Evolutionary conservation across 345 rosid species (phyloP).

Genomic region (Pistacia vera): DNA sequence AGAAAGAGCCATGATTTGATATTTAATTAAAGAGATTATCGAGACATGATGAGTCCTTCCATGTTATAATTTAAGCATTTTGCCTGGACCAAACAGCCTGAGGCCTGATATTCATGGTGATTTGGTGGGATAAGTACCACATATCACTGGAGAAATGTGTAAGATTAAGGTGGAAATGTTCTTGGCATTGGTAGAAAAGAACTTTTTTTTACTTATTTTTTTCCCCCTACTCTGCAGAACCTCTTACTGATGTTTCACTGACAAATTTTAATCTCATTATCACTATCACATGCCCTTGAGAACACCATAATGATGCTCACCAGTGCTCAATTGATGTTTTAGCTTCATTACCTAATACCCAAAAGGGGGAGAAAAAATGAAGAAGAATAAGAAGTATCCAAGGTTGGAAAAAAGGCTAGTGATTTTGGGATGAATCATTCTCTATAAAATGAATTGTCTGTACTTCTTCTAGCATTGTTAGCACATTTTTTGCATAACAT

Average conservation of each 20-base stretch:
- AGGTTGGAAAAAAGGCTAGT: not conserved
- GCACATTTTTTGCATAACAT: not conserved
- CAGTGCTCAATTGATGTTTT: not conserved
- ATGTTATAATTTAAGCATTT: not conserved
- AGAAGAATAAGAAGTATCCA: not conserved
- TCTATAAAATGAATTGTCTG: not conserved
- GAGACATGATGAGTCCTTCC: not conserved
- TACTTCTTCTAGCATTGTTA: not conserved
- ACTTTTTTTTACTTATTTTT: not conserved
- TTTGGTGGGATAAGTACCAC: not conserved
- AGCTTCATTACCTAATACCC: not conserved
- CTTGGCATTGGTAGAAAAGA: not conserved
- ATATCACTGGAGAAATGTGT: not conserved
- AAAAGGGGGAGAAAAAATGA: not conserved
- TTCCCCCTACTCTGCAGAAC: not conserved
- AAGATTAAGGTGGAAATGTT: not conserved
- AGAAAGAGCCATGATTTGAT: not conserved
- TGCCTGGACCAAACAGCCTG: not conserved
- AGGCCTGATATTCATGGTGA: not conserved
- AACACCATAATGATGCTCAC: not conserved
- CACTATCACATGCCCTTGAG: not conserved
- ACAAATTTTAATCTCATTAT: not conserved
- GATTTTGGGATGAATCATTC: not conserved
- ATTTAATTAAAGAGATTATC: not conserved
- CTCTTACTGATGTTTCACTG: not conserved